These are phyloP conservation scores for Entomortierella chlamydospora DNA, from an alignment of 192 early-diverging fungal genomes.

Conservation along the genomic window DNA sequence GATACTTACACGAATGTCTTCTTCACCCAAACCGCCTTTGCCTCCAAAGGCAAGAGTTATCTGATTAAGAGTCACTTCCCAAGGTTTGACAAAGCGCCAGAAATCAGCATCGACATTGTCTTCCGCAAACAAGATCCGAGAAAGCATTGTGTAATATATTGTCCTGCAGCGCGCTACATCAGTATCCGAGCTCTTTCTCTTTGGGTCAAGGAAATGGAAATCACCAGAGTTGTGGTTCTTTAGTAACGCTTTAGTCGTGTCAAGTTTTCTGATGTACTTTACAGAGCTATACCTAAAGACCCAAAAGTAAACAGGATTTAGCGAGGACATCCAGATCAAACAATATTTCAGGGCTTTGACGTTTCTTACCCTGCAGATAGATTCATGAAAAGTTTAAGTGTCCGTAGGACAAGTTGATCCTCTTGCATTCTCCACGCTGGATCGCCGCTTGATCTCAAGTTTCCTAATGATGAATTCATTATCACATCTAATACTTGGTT, in stretches of 20 bases:
- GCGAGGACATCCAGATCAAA: no score
- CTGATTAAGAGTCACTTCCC: slow-evolving; percentile 63
- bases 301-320: not conserved
- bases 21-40: slow-evolving; percentile 14
- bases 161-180: slow-evolving; percentile 61
- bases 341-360: no score
- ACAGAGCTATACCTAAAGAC: slow-evolving; percentile 73
- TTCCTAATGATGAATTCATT: slow-evolving; percentile 32
- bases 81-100: slow-evolving; percentile 80
- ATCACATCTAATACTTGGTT: slow-evolving; percentile 46
- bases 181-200: slow-evolving; percentile 5
- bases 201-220: slow-evolving; percentile 75
- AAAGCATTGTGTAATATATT: slow-evolving; percentile 83
- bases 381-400: slow-evolving; percentile 81
- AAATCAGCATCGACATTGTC: slow-evolving; percentile 70
- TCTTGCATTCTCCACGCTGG: slow-evolving; percentile 36
- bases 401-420: slow-evolving; percentile 55
- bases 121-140: slow-evolving; percentile 80
- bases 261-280: slow-evolving; percentile 80
- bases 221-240: slow-evolving; percentile 75
- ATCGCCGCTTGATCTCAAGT: slow-evolving; percentile 32
- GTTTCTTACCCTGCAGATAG: slow-evolving; percentile 70
- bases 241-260: slow-evolving; percentile 75
- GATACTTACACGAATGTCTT: slow-evolving; percentile 31
- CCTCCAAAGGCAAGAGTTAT: slow-evolving; percentile 55